These are phyloP conservation scores for Bombardia bombarda DNA, from an alignment of 495 filamentous ascomycete species.

Conservation along the genomic window DNA sequence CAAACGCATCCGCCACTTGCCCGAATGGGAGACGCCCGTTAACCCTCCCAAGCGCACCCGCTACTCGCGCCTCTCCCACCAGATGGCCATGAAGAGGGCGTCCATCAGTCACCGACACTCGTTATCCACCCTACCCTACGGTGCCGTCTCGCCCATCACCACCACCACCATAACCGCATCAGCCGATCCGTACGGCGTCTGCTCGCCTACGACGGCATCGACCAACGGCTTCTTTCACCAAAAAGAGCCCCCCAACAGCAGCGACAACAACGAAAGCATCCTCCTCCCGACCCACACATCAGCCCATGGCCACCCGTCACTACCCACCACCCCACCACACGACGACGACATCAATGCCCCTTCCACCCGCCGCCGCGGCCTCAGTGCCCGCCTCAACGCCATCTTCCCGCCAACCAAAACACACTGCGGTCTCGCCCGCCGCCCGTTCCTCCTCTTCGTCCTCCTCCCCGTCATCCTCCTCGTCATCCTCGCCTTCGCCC, in stretches of 20 bases:
- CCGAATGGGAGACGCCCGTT: slow-evolving; percentile 32
- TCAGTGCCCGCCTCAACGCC: neutral
- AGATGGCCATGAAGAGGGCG: neutral
- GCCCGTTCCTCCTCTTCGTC: slow-evolving; percentile 27
- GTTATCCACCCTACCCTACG: neutral
- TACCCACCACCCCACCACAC: too few relatives aligned
- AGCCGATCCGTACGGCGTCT: neutral
- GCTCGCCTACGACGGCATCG: neutral
- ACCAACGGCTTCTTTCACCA: too few relatives aligned
- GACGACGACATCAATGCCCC: neutral
- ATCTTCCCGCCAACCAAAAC: neutral
- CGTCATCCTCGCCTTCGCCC: slow-evolving; percentile 19
- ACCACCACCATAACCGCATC: neutral
- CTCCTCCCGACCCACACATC: neutral
- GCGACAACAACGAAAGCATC: neutral
- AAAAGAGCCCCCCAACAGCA: neutral
- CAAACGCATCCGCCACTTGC: slow-evolving; percentile 17
- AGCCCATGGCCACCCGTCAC: too few relatives aligned
- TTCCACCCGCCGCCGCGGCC: neutral
- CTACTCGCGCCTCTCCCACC: slow-evolving; percentile 1
- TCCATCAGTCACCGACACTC: neutral
- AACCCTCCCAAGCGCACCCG: slow-evolving; percentile 24
- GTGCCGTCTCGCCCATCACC: neutral
- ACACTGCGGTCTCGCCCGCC: slow-evolving; percentile 23
- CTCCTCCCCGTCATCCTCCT: slow-evolving; percentile 11